Percentiles rank a stretch among this genome's conserved stretches.
Conservation (phyloP, 495 filamentous ascomycete species). For the Aspergillus sclerotiicarbonarius region DNA sequence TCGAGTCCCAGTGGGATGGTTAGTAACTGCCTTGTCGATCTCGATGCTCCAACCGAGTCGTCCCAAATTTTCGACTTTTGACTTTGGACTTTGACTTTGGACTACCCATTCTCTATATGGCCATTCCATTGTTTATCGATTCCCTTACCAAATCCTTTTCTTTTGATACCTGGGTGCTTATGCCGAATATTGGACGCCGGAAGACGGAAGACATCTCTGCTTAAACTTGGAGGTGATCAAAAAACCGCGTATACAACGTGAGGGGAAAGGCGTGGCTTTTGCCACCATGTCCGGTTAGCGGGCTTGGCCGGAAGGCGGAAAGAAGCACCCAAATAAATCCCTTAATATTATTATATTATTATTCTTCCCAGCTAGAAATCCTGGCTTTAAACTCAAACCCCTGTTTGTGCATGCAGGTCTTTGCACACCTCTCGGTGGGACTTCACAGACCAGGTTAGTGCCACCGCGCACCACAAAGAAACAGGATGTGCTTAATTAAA, state of each 20-base stretch:
- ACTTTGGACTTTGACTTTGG: neutral
- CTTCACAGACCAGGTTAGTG: constrained; percentile 8
- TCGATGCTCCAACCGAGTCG: neutral
- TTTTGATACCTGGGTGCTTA: too few species aligned
- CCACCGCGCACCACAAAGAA: neutral
- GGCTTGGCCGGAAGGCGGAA: neutral
- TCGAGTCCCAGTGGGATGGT: constrained; percentile 1
- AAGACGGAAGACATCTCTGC: too few species aligned
- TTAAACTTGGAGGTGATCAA: too few species aligned
- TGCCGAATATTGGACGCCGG: too few species aligned
- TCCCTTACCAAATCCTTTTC: too few species aligned
- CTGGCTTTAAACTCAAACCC: constrained; percentile 15
- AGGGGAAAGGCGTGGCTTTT: too few species aligned
- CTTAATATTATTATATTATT: too few species aligned
- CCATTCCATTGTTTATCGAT: neutral
- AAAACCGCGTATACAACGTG: too few species aligned
- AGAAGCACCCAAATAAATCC: too few species aligned
- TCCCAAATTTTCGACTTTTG: neutral
- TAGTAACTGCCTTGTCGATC: constrained; percentile 2
- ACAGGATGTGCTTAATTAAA: neutral
- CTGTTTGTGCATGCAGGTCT: constrained; percentile 21
- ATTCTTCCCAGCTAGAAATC: neutral
- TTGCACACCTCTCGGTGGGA: constrained; percentile 18
- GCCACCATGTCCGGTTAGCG: neutral
- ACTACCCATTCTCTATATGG: too few species aligned